Evolutionary conservation across 768 basidiomycete species (phyloP).

Genomic region (Austroboletus eburneus): DNA sequence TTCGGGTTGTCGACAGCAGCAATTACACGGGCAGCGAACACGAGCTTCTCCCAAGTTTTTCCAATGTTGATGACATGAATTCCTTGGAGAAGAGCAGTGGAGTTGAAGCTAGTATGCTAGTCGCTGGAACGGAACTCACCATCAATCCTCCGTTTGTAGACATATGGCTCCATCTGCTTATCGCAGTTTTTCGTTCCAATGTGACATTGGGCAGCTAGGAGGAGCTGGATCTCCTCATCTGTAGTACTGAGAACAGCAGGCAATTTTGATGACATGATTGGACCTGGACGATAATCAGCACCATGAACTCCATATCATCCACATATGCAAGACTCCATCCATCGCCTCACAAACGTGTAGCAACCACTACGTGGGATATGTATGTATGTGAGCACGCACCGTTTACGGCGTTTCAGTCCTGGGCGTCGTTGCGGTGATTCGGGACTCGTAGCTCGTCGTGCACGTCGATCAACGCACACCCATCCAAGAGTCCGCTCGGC

Average conservation of each 20-base stretch:
- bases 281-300: constrained; percentile 31
- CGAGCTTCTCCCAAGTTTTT: constrained; percentile 99
- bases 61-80: constrained; percentile 98
- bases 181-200: constrained; percentile 99
- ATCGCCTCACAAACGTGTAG: constrained; percentile 10
- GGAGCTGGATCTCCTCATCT: constrained; percentile 95
- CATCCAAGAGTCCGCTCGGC: constrained; percentile 23
- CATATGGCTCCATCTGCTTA: constrained; percentile 97
- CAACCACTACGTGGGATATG: constrained; percentile 7
- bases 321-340: constrained; percentile 33
- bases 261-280: constrained; percentile 78
- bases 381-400: constrained; percentile 33
- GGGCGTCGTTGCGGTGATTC: constrained; percentile 35
- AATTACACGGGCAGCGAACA: constrained; percentile 95
- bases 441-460: constrained; percentile 21
- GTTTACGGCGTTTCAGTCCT: constrained; percentile 34
- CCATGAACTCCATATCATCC: constrained; percentile 25
- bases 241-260: constrained; percentile 91
- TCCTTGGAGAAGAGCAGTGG: constrained; percentile 44
- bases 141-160: constrained; percentile 94
- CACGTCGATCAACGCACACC: constrained; percentile 2
- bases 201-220: constrained; percentile 94
- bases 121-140: constrained; percentile 50
- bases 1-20: constrained; percentile 97
- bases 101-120: constrained; percentile 10